phyloP scores from a whole-genome alignment of 441 rosid species.

The Adansonia madagascariensis region DNA sequence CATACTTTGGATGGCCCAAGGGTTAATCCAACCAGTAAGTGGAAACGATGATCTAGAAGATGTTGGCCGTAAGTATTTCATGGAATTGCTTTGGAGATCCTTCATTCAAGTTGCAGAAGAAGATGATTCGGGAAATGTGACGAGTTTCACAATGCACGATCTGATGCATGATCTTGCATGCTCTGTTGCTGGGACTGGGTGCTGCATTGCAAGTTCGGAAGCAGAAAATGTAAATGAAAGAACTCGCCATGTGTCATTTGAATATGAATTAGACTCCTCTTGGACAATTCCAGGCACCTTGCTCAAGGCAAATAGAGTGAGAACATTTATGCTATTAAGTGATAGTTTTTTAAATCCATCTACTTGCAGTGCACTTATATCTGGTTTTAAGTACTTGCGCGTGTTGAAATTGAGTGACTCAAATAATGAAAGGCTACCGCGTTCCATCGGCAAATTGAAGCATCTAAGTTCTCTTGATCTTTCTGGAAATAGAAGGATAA shows the following conservation, averaged over 20 bases:
- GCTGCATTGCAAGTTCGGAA: background rate
- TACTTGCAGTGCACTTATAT: too few species aligned
- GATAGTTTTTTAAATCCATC: background rate
- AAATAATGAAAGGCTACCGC: background rate
- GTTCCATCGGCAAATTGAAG: background rate
- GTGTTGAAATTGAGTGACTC: background rate
- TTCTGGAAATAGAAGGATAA: background rate
- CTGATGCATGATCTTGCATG: conserved; percentile 40
- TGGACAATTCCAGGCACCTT: background rate
- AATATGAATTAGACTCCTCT: background rate
- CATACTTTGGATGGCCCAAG: conserved; percentile 35
- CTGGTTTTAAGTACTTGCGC: background rate
- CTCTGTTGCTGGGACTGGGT: background rate
- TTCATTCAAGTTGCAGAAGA: conserved; percentile 27
- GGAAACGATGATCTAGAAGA: background rate
- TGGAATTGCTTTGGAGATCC: conserved; percentile 18
- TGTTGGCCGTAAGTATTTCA: background rate
- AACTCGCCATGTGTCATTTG: background rate
- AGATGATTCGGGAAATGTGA: background rate
- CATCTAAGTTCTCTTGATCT: background rate
- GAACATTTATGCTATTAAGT: background rate
- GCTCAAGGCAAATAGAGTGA: background rate
- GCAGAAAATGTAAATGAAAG: background rate
- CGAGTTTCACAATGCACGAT: conserved; percentile 31
- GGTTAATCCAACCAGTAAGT: conserved; percentile 22